phyloP scores from a whole-genome alignment of 192 early-diverging fungal genomes.

The Thoreauomyces humboldtii region DNA sequence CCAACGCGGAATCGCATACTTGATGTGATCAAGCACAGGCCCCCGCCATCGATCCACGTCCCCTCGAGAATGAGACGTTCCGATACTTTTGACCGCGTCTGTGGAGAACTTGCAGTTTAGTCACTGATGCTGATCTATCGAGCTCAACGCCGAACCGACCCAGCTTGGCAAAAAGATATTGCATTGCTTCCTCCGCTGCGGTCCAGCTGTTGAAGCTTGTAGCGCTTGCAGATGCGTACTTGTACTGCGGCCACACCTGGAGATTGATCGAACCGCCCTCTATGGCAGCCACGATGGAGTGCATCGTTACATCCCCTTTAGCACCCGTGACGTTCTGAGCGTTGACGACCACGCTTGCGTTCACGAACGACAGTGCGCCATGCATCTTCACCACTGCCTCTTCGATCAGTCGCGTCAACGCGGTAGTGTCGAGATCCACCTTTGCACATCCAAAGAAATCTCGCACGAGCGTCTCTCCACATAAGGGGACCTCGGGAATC shows the following conservation, averaged over 20 bases:
- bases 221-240: not conserved
- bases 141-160: no score
- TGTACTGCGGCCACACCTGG: conserved; percentile 6
- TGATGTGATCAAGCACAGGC: no score
- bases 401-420: not conserved
- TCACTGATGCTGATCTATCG: no score
- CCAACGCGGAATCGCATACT: no score
- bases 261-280: not conserved
- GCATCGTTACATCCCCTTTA: not conserved
- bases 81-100: no score
- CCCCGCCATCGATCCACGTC: no score
- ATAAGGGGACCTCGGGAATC: not conserved
- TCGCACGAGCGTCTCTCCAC: not conserved
- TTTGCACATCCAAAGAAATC: conserved; percentile 15
- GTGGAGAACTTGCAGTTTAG: no score
- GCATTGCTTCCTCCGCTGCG: no score
- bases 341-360: not conserved
- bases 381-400: not conserved
- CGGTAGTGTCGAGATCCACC: not conserved
- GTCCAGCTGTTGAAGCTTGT: conserved; percentile 1
- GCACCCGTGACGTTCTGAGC: not conserved
- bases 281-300: conserved; percentile 1
- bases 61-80: no score
- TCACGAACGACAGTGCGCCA: not conserved
- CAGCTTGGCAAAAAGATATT: no score